Evolutionary conservation across 192 early-diverging fungal genomes (phyloP), one percentile per base, ranked within the genome.

Genomic region (Piromyces finnis): DNA sequence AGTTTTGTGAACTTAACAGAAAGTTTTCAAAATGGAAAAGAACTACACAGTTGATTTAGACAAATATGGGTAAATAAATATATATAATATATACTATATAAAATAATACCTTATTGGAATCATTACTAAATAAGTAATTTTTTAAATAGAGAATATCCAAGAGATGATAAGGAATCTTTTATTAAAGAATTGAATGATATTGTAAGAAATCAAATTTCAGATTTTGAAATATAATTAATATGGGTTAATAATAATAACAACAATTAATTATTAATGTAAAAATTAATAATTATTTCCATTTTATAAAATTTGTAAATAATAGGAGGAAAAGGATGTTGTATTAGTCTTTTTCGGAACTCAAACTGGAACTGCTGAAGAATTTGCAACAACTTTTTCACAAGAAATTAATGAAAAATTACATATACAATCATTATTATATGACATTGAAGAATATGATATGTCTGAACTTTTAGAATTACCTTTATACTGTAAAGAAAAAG

Each of bases 361-460:
- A 87, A 99, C 98, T 13, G 98, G 98, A 80, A 99, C 98, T 13
- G 97, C 96, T 77, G 98, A 99, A 86, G 98, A 99, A 83, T 95
- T 97, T 87, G 96, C 98, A 78, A 88, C 89, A 30, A 94, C 96
- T 77, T 83, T 97, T 79, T 93, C 92, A 82, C 96, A 96, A 81
- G 96, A 97, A 81, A 91, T 90, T 37, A 88, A 89, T 15, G 89
- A 92, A 78, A 88, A 88, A 32, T 93, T 92, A 80, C 87, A 89
- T 78, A 85, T 99, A 35, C 89, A 86, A 35, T 88, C 92, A 26
- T 89, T 96, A 86, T 91, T 94, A 29, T 88, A 91, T 77, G 97
- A 99, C 82, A 86, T 92, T 78, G 97, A 99, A 84, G 92, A 95
- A 78, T 98, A 94, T 83, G 95, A 99, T 85, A 91, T 96, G 91